These are phyloP conservation scores for Podaxis mareebaensis DNA, from an alignment of 768 basidiomycete genomes.

Conservation along the genomic window DNA sequence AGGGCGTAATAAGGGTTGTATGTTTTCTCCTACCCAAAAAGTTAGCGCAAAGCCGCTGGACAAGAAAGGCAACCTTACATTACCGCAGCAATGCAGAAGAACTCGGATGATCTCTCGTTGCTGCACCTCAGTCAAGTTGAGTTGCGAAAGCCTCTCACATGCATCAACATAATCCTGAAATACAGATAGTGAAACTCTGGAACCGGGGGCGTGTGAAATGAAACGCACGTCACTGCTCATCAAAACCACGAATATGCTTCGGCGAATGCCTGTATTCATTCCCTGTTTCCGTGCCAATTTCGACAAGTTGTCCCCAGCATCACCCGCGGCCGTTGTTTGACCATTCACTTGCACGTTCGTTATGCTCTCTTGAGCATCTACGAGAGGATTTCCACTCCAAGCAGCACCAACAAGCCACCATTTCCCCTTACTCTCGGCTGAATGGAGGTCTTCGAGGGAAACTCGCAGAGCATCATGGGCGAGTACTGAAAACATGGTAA, in stretches of 20 bases:
- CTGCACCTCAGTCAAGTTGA: conserved; percentile 85
- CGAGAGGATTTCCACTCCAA: conserved; percentile 90
- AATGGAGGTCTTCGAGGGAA: conserved; percentile 80
- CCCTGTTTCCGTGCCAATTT: conserved; percentile 93
- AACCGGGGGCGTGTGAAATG: not conserved
- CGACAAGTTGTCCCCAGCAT: conserved; percentile 46
- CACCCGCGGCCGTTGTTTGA: conserved; percentile 26
- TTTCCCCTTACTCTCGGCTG: conserved; percentile 85
- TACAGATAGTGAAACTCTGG: not conserved
- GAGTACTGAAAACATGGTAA: conserved; percentile 49
- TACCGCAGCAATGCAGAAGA: conserved; percentile 88
- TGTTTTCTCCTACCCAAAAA: conserved; percentile 64
- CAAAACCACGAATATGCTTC: conserved; percentile 88
- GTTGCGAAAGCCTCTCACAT: conserved; percentile 82
- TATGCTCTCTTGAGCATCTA: conserved; percentile 55
- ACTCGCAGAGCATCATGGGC: conserved; percentile 87
- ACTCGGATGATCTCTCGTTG: conserved; percentile 96
- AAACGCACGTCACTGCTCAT: conserved; percentile 90
- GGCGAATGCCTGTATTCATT: conserved; percentile 96
- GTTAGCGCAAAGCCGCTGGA: conserved; percentile 7
- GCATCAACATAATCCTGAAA: conserved; percentile 93
- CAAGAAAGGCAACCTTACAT: conserved; percentile 47
- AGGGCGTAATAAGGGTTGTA: conserved; percentile 98
- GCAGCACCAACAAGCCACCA: conserved; percentile 99
- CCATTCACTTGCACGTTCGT: conserved; percentile 23